Base-by-base conservation (phyloP, 441 rosid genomes). In the Erodium texanum region DNA sequence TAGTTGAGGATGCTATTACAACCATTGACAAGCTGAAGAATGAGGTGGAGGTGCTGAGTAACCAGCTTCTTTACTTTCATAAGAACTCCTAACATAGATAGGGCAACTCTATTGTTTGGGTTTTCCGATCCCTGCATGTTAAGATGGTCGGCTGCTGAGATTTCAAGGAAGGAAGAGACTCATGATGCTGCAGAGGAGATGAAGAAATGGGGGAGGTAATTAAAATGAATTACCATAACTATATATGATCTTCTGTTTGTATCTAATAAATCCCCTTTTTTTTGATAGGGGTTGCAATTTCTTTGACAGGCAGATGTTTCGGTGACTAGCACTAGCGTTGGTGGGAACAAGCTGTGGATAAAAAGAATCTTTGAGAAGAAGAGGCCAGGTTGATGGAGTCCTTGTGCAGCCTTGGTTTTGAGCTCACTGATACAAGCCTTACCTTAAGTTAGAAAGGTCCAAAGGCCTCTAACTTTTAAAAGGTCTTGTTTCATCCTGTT, bases 1-100 rank as follows among this genome's bases (percentile, higher is more conserved):
- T 93, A 62, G 79, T 93, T 34, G 94, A 85, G 64, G 98, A 90
- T 71, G 91, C 98, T 0, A 83, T 87, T 23, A 81, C 82, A 74
- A 89, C 86, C 83, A 87, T 90, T 36, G 76, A 75, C 71, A 82
- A 81, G 77, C 85, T 90, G 75, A 77, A 85, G 79, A 78, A 61
- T 54, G 75, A 78, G 52, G 88, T 80, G 64, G 19, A 79, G 68
- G 71, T 19, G 74, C 89, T 88, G 11, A 70, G 75, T 19, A 83
- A 82, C 52, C 80, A 78, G 76, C 87, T 93, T 70, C 80, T 71
- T 24, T 88, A 85, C 72, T 32, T 32, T 32, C 36, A 32, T 32
- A 32, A 32, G 3, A 32, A 32, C 36, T 32, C 36, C 36, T 32
- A 32, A 32, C 36, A 32, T 32, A 32, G 36, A 32, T 32, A 32